Conservation (phyloP, 495 filamentous ascomycete genomes). For the Hypoxylon lienhwacheense region DNA sequence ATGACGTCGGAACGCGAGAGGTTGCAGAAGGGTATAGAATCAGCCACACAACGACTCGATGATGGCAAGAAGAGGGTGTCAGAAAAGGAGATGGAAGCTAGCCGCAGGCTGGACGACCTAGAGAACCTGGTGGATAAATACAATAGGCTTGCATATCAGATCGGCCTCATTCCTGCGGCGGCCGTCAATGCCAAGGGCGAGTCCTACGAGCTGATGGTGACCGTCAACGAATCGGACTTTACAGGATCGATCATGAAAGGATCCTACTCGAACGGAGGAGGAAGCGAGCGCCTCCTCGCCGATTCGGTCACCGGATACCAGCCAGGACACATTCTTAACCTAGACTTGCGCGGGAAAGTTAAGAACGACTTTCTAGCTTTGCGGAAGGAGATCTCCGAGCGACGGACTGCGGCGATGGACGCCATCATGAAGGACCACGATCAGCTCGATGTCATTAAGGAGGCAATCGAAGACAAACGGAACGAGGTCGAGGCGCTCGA, state of each 20-base stretch:
- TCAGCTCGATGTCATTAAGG: conserved; percentile 86
- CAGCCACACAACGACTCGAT: conserved; percentile 70
- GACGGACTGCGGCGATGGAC: conserved; percentile 77
- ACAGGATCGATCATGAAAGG: conserved; percentile 65
- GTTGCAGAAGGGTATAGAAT: conserved; percentile 79
- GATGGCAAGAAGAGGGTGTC: conserved; percentile 78
- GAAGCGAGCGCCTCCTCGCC: conserved; percentile 66
- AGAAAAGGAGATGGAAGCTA: conserved; percentile 83
- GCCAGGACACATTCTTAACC: conserved; percentile 79
- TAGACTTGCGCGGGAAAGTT: conserved; percentile 80
- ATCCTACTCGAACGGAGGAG: conserved; percentile 46
- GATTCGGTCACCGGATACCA: conserved; percentile 85
- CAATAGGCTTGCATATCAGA: conserved; percentile 92
- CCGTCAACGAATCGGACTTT: conserved; percentile 74
- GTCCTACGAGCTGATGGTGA: conserved; percentile 78
- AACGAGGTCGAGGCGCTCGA: conserved; percentile 91
- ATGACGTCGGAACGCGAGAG: conserved; percentile 95
- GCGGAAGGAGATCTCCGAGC: conserved; percentile 84
- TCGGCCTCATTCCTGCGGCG: conserved; percentile 80
- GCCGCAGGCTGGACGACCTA: conserved; percentile 80
- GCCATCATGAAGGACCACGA: conserved; percentile 89
- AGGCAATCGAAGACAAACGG: conserved; percentile 91
- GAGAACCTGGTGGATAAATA: conserved; percentile 84
- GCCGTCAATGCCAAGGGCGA: conserved; percentile 82
- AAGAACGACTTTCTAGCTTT: conserved; percentile 75